phyloP scores from a whole-genome alignment of 169 alveolate genomes.

The Sarcocystis neurona region DNA sequence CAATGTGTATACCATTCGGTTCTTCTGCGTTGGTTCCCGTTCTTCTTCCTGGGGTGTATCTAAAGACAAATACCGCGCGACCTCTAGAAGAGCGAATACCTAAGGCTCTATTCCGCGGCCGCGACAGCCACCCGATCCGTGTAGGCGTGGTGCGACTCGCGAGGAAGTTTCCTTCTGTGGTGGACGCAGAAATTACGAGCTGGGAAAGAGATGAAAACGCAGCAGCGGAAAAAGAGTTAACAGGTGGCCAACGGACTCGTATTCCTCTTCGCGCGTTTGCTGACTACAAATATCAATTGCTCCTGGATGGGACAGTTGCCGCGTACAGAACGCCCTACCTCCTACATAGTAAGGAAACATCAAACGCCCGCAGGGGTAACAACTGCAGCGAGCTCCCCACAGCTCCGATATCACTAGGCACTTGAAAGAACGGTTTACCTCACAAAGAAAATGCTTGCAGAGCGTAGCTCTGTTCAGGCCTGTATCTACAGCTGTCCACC shows the following conservation, averaged over 20 bases:
- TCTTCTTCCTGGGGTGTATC: too few species aligned
- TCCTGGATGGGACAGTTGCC: conserved; percentile 63
- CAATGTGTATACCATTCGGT: too few species aligned
- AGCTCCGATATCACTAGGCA: too few species aligned
- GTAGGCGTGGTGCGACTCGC: conserved; percentile 58
- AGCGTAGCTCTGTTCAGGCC: too few species aligned
- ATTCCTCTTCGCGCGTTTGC: conserved; percentile 44
- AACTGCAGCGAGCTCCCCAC: too few species aligned
- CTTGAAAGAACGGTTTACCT: too few species aligned
- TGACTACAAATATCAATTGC: conserved; percentile 57
- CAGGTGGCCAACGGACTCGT: conserved; percentile 41
- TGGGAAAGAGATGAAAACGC: conserved; percentile 61
- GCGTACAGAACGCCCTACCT: conserved; percentile 64
- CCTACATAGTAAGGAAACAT: conserved; percentile 56
- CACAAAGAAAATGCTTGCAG: too few species aligned
- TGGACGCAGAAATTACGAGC: conserved; percentile 64
- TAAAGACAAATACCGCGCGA: background rate
- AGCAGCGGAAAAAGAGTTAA: conserved; percentile 54
- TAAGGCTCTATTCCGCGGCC: conserved; percentile 50
- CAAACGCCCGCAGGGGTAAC: too few species aligned
- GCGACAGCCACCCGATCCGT: conserved; percentile 62
- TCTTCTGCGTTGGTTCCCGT: too few species aligned
- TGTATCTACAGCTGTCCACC: too few species aligned
- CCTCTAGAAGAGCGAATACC: conserved; percentile 1
- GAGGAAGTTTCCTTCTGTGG: conserved; percentile 33